These are phyloP conservation scores for Tetraselmis chui DNA, from an alignment of 139 green algal species.

Conservation along the genomic window DNA sequence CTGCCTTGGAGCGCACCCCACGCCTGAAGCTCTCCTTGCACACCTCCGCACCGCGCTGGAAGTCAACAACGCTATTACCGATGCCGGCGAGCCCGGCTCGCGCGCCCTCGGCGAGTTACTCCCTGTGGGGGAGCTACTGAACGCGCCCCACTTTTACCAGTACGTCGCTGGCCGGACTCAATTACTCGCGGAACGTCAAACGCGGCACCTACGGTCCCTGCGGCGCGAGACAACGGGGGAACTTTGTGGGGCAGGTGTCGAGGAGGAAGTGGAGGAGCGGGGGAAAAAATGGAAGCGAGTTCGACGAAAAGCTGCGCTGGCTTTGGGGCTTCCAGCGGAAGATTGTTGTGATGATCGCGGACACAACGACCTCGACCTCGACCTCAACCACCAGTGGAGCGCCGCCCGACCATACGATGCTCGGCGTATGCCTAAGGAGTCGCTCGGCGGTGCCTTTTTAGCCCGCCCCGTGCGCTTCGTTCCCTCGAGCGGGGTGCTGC, in stretches of 20 bases:
- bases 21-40: not conserved
- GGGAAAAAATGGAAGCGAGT: not conserved
- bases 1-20: slow-evolving; percentile 6
- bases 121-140: not conserved
- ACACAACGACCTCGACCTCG: too few species aligned
- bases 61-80: not conserved
- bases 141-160: not conserved
- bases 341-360: too few species aligned
- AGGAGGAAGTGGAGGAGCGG: not conserved
- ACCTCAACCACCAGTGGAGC: not conserved
- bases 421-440: not conserved
- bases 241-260: not conserved
- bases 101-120: not conserved
- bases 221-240: not conserved
- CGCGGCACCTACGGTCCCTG: not conserved
- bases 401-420: not conserved
- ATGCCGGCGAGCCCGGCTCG: not conserved
- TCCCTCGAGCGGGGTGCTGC: not conserved
- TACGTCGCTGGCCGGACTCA: not conserved
- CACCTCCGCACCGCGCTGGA: not conserved
- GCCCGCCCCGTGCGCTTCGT: not conserved
- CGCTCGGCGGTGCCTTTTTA: not conserved
- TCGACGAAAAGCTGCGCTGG: not conserved
- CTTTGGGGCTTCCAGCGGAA: not conserved
- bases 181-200: not conserved